Percentiles rank a stretch among this genome's conserved stretches.
These are phyloP conservation scores for Starmerella apis DNA, from an alignment of 805 yeast genomes.

Conservation along the genomic window DNA sequence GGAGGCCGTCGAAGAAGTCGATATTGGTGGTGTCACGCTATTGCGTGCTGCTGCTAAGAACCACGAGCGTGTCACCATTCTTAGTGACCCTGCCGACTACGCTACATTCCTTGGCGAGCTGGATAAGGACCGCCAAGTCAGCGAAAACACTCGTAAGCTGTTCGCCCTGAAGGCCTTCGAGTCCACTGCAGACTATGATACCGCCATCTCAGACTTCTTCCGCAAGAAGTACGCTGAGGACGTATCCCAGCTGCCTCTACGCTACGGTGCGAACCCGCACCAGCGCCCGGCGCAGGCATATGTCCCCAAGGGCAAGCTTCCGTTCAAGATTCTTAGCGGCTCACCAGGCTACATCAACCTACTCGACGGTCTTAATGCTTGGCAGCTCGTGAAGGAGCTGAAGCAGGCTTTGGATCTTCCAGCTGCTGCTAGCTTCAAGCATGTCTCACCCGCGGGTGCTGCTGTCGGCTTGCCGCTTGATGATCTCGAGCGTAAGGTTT, in stretches of 20 bases:
- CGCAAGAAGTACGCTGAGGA: slow-evolving; percentile 93
- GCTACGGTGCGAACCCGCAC: slow-evolving; percentile 99
- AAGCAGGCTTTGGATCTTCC: slow-evolving; percentile 90
- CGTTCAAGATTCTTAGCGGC: slow-evolving; percentile 87
- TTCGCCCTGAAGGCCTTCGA: slow-evolving; percentile 95
- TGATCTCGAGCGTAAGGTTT: slow-evolving; percentile 86
- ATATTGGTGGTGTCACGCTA: slow-evolving; percentile 95
- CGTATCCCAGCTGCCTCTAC: slow-evolving; percentile 76
- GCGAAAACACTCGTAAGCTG: slow-evolving; percentile 62
- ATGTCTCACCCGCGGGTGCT: slow-evolving; percentile 97
- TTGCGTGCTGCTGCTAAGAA: slow-evolving; percentile 98
- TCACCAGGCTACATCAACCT: slow-evolving; percentile 97
- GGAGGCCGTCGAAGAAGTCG: slow-evolving; percentile 98
- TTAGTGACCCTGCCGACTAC: slow-evolving; percentile 92
- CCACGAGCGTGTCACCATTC: slow-evolving; percentile 89
- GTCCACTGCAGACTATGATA: slow-evolving; percentile 96
- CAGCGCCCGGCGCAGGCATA: slow-evolving; percentile 98
- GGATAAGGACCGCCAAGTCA: slow-evolving; percentile 52
- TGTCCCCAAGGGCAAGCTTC: slow-evolving; percentile 75
- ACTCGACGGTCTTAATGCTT: slow-evolving; percentile 91
- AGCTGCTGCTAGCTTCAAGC: slow-evolving; percentile 98
- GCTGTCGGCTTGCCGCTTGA: slow-evolving; percentile 92
- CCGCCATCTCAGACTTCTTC: slow-evolving; percentile 92
- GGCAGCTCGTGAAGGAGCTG: slow-evolving; percentile 97
- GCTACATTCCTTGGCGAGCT: slow-evolving; percentile 77